Percentiles rank a stretch among this genome's conserved stretches.
phyloP scores from a whole-genome alignment of 306 rosid genomes.

The Calophaca sinica region DNA sequence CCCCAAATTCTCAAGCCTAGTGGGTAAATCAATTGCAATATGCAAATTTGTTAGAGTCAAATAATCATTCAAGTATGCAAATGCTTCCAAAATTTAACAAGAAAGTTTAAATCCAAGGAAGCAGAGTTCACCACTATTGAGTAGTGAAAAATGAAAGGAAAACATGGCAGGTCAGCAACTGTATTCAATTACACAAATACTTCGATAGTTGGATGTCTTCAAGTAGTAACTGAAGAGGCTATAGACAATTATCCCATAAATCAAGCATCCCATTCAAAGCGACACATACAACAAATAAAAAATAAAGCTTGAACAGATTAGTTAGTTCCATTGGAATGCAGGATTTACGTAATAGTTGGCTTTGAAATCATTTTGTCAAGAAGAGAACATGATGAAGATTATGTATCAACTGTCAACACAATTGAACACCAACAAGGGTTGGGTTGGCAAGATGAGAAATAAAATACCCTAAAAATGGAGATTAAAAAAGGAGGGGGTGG shows the following conservation, averaged over 20 bases:
- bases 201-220: not conserved
- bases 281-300: not conserved
- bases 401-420: no score
- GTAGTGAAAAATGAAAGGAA: not conserved
- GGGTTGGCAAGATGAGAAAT: no score
- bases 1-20: constrained; percentile 20
- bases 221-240: not conserved
- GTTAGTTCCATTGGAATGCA: no score
- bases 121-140: not conserved
- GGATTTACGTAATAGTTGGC: no score
- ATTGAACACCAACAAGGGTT: no score
- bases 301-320: not conserved
- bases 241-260: not conserved
- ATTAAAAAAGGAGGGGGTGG: not conserved
- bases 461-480: not conserved
- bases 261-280: not conserved
- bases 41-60: not conserved
- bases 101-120: not conserved
- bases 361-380: no score
- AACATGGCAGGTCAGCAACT: not conserved
- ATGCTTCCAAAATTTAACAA: not conserved
- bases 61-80: no score
- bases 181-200: not conserved
- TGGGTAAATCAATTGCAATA: no score
- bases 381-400: no score